These are phyloP conservation scores for Boletus sp. DNA, from an alignment of 1,284 basidiomycete genomes.

Conservation along the genomic window DNA sequence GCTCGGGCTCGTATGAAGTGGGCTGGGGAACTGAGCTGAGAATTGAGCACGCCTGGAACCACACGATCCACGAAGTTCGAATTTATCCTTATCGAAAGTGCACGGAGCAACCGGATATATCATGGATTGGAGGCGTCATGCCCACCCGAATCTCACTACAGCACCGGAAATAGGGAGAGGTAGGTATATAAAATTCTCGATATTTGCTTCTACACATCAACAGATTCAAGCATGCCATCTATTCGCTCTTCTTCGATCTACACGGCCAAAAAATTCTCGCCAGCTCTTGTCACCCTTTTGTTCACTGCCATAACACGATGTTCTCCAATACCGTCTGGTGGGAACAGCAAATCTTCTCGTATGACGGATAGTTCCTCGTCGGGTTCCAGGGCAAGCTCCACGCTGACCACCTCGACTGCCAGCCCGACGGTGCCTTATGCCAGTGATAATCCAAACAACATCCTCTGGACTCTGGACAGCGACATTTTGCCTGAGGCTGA, in stretches of 20 bases:
- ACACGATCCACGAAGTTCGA: no score
- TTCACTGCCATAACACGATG: constrained; percentile 1
- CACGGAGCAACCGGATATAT: no score
- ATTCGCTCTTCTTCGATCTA: background rate
- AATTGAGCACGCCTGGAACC: no score
- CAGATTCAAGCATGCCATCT: background rate
- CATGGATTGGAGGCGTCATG: no score
- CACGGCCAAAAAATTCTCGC: constrained; percentile 9
- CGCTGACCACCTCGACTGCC: constrained; percentile 7
- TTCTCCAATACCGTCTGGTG: background rate
- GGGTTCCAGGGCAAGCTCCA: constrained; percentile 10
- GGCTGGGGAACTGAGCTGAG: no score
- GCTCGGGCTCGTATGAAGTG: no score
- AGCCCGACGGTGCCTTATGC: constrained; percentile 31
- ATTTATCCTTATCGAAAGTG: no score
- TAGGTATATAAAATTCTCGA: constrained; percentile 5
- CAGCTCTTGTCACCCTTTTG: constrained; percentile 4
- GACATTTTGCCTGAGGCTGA: constrained; percentile 31
- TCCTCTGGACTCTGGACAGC: constrained; percentile 28
- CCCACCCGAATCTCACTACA: no score
- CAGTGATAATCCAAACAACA: constrained; percentile 26
- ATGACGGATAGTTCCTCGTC: background rate
- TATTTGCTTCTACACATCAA: background rate
- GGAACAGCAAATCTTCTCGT: no score
- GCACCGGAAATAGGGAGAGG: no score